Percentiles rank a stretch among this genome's conserved stretches.
Evolutionary conservation across 495 filamentous ascomycete genomes (phyloP).

Genomic region (Achaetomiella virescens): DNA sequence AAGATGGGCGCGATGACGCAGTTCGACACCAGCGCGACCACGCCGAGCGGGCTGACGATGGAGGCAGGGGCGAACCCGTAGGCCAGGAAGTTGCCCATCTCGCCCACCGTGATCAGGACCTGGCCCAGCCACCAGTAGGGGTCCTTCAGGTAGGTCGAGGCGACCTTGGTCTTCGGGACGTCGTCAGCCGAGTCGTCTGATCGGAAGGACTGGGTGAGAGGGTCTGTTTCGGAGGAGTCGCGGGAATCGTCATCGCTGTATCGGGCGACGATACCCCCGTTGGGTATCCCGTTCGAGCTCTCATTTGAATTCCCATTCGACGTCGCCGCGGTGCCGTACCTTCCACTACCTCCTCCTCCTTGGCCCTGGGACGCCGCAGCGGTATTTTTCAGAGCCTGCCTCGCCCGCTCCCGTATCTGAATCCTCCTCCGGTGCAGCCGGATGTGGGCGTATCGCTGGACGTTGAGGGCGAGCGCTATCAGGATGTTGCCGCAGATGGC

Average conservation of each 20-base stretch:
- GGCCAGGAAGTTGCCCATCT: constrained; percentile 92
- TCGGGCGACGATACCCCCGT: constrained; percentile 20
- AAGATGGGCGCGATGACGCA: constrained; percentile 91
- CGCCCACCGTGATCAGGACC: constrained; percentile 83
- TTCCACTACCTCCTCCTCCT: constrained; percentile 28
- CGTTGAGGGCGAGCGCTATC: constrained; percentile 92
- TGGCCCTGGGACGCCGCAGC: not conserved
- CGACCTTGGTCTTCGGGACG: constrained; percentile 23
- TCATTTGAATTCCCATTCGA: constrained; percentile 8
- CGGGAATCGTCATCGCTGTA: constrained; percentile 26
- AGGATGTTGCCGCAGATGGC: constrained; percentile 87
- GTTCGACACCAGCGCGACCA: constrained; percentile 91
- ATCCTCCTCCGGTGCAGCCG: constrained; percentile 49
- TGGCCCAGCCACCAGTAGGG: constrained; percentile 97
- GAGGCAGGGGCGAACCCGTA: constrained; percentile 98
- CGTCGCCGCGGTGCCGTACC: constrained; percentile 19
- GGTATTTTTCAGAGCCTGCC: constrained; percentile 34
- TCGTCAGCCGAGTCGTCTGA: constrained; percentile 34
- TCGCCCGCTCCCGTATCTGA: constrained; percentile 45
- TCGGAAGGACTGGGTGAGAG: constrained; percentile 41
- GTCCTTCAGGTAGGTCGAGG: constrained; percentile 65
- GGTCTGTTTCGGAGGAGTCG: constrained; percentile 40
- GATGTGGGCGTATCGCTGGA: constrained; percentile 92
- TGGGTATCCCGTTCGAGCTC: constrained; percentile 29
- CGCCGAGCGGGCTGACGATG: constrained; percentile 92